Evolutionary conservation across 495 filamentous ascomycete species (phyloP).

Genomic region (Neurospora sp.): DNA sequence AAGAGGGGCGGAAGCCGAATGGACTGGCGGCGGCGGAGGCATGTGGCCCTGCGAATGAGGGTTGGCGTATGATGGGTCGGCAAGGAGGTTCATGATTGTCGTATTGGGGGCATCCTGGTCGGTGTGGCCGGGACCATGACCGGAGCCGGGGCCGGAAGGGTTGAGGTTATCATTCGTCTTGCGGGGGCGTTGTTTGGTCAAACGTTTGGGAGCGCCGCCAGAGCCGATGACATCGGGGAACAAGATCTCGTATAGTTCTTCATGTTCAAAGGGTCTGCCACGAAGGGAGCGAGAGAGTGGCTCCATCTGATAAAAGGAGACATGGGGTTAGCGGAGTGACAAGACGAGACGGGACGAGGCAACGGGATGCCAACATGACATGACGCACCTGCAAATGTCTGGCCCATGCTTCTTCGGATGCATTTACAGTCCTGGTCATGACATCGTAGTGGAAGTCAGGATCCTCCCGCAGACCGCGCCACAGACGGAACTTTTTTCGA

Average conservation of each 20-base stretch:
- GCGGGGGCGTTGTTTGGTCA: slow-evolving; percentile 31
- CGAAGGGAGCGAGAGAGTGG: slow-evolving; percentile 36
- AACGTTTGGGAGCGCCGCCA: slow-evolving; percentile 38
- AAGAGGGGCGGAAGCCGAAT: not conserved
- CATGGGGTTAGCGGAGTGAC: slow-evolving; percentile 1
- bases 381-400: slow-evolving; percentile 34
- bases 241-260: slow-evolving; percentile 40
- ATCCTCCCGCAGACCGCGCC: slow-evolving; percentile 39
- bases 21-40: slow-evolving; percentile 4
- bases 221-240: slow-evolving; percentile 41
- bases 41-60: slow-evolving; percentile 14
- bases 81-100: slow-evolving; percentile 22
- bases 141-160: not conserved
- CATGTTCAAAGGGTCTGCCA: slow-evolving; percentile 39
- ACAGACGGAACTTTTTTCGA: slow-evolving; percentile 43
- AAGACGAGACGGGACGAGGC: not conserved
- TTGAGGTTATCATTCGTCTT: slow-evolving; percentile 25
- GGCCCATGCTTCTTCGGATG: slow-evolving; percentile 37
- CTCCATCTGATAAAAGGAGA: slow-evolving; percentile 25
- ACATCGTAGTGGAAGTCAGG: slow-evolving; percentile 39
- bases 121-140: slow-evolving; percentile 4
- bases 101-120: slow-evolving; percentile 22
- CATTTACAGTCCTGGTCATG: slow-evolving; percentile 31
- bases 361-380: not conserved
- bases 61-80: slow-evolving; percentile 13